These are phyloP conservation scores for Pyricularia sp. DNA, from an alignment of 2,329 filamentous ascomycete genomes.

Conservation along the genomic window DNA sequence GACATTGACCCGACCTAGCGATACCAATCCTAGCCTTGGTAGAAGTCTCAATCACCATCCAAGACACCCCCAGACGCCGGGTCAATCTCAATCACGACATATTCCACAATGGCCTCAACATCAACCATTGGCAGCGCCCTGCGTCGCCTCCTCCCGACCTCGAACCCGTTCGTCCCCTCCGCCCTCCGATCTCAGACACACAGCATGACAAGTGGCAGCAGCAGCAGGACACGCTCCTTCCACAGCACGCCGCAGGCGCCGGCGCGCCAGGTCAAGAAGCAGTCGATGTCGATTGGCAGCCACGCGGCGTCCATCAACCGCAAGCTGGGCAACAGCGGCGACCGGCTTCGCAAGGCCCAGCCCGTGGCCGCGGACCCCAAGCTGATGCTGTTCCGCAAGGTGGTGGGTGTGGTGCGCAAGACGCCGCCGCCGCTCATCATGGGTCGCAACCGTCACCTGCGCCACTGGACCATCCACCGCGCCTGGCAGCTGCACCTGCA, in stretches of 20 bases:
- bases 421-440: constrained; percentile 63
- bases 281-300: neutral
- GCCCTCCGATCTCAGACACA: neutral
- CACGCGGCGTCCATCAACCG: neutral
- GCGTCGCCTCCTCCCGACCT: neutral
- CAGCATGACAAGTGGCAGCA: neutral
- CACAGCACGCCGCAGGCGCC: neutral
- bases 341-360: constrained; percentile 7
- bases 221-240: neutral
- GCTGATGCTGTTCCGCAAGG: constrained; percentile 18
- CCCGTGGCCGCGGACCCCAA: constrained; percentile 16
- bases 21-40: neutral
- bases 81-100: neutral
- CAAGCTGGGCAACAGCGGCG: neutral
- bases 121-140: neutral
- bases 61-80: neutral
- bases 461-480: constrained; percentile 98
- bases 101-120: neutral
- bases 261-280: neutral
- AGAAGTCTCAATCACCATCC: neutral
- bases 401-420: constrained; percentile 17
- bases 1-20: neutral
- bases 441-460: constrained; percentile 72
- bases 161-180: neutral
- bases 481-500: constrained; percentile 76